Conservation (phyloP, 495 filamentous ascomycete species). For the Neurospora sp. region DNA sequence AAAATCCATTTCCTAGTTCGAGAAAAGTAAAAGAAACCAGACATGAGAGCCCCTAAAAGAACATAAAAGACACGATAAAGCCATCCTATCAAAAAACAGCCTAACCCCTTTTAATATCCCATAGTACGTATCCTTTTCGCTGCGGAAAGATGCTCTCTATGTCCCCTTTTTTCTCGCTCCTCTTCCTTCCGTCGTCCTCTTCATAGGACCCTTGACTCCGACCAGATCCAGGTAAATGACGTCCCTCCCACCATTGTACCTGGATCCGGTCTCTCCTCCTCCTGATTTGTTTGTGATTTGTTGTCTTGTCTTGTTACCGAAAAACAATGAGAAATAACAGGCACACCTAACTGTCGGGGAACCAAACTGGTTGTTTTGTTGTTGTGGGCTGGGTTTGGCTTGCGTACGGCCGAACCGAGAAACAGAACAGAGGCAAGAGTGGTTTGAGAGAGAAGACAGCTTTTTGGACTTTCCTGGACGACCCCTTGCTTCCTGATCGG, state of each 20-base stretch:
- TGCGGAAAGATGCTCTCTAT: background rate
- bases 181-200: background rate
- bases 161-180: background rate
- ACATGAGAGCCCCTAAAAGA: background rate
- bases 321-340: background rate
- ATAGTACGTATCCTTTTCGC: background rate
- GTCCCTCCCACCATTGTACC: slow-evolving; percentile 40
- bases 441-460: slow-evolving; percentile 57
- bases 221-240: slow-evolving; percentile 16
- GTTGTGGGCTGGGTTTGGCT: background rate
- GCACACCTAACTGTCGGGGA: slow-evolving; percentile 40
- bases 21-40: background rate
- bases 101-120: background rate
- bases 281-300: slow-evolving; percentile 8
- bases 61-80: background rate
- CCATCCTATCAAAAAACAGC: background rate
- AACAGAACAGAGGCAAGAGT: slow-evolving; percentile 1
- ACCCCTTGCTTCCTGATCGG: background rate
- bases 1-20: background rate
- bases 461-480: slow-evolving; percentile 23
- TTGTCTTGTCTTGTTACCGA: background rate
- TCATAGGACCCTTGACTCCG: background rate
- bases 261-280: slow-evolving; percentile 8
- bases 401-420: background rate
- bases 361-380: slow-evolving; percentile 6